Evolutionary conservation across 768 basidiomycete genomes (phyloP).

Genomic region (Candolleomyces efflorescens): DNA sequence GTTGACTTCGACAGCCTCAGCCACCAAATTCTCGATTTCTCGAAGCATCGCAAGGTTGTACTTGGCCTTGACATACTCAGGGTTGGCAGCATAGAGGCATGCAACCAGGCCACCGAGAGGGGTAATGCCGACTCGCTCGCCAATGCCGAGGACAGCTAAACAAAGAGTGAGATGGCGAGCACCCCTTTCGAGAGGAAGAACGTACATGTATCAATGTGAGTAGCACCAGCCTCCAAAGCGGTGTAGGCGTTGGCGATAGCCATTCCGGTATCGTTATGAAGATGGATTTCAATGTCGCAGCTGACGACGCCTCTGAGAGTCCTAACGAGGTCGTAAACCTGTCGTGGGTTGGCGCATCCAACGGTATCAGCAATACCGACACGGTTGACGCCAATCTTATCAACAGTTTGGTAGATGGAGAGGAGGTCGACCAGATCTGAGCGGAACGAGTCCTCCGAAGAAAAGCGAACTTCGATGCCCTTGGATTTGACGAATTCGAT

Average conservation of each 20-base stretch:
- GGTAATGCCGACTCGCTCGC: constrained; percentile 98
- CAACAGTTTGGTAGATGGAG: constrained; percentile 98
- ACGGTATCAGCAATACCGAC: constrained; percentile 99
- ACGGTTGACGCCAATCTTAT: constrained; percentile 98
- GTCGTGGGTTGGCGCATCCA: constrained; percentile 96
- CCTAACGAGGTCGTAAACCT: constrained; percentile 97
- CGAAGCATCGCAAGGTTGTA: constrained; percentile 97
- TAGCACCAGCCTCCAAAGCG: constrained; percentile 97
- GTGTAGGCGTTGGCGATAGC: constrained; percentile 98
- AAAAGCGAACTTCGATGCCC: constrained; percentile 99
- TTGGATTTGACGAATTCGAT: constrained; percentile 99
- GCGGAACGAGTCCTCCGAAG: constrained; percentile 99
- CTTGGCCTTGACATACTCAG: constrained; percentile 99
- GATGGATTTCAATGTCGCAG: constrained; percentile 97
- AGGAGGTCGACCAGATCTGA: constrained; percentile 98
- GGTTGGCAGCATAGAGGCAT: constrained; percentile 94
- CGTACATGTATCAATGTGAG: constrained; percentile 96
- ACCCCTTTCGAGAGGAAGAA: constrained; percentile 6
- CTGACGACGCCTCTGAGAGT: constrained; percentile 94
- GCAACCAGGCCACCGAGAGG: constrained; percentile 96
- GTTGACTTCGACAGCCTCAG: constrained; percentile 97
- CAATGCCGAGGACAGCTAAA: constrained; percentile 90
- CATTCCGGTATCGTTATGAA: constrained; percentile 99
- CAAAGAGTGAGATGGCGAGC: constrained; percentile 5
- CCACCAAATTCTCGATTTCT: constrained; percentile 98